These are phyloP conservation scores for Firmiana major DNA, from an alignment of 345 rosid species.

Conservation along the genomic window DNA sequence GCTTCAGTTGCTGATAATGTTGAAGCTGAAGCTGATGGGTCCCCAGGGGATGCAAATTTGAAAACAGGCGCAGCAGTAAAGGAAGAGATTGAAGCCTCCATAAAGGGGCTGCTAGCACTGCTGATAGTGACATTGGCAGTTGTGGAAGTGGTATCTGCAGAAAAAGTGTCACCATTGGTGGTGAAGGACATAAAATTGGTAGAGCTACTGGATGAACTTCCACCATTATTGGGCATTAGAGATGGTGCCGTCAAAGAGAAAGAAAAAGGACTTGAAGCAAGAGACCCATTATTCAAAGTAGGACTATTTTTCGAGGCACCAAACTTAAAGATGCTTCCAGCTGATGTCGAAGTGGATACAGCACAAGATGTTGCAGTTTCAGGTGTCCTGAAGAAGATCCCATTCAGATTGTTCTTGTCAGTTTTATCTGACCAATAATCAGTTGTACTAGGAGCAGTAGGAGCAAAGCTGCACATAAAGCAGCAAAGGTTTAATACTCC, in stretches of 20 bases:
- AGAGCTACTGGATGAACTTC: conserved; percentile 28
- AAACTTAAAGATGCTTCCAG: conserved; percentile 39
- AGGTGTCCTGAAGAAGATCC: conserved; percentile 15
- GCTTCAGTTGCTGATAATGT: conserved; percentile 37
- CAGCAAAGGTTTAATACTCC: background rate
- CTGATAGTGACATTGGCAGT: background rate
- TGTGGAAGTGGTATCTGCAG: conserved; percentile 21
- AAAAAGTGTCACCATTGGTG: conserved; percentile 1
- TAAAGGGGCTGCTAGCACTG: conserved; percentile 17
- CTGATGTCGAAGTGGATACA: conserved; percentile 22
- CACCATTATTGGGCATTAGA: conserved; percentile 28
- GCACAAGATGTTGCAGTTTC: conserved; percentile 27
- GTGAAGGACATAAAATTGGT: conserved; percentile 11
- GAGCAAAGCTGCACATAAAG: conserved; percentile 42
- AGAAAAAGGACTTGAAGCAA: conserved; percentile 28
- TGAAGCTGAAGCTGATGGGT: conserved; percentile 33
- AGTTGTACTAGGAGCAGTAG: conserved; percentile 31
- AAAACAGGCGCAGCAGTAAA: conserved; percentile 34
- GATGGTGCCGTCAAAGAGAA: conserved; percentile 27
- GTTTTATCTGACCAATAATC: conserved; percentile 40
- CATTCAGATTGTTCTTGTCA: conserved; percentile 30
- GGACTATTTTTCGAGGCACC: conserved; percentile 31
- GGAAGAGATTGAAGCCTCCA: conserved; percentile 35
- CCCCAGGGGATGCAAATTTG: conserved; percentile 40
- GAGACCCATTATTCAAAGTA: conserved; percentile 38